phyloP scores from a whole-genome alignment of 768 basidiomycete species.

The Agrocybe pediades region DNA sequence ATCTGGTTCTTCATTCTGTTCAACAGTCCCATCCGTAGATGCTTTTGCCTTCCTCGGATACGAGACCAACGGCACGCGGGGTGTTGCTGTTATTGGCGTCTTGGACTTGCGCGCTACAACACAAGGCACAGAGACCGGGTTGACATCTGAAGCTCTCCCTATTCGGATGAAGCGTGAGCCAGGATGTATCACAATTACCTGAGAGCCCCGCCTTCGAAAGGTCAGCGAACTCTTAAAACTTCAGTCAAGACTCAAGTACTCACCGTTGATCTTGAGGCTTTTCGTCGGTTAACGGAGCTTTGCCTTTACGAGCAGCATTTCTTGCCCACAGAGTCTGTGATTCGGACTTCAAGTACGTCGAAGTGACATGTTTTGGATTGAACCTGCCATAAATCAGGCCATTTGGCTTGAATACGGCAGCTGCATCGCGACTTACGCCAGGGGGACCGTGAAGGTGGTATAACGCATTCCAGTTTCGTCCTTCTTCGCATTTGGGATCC shows the following conservation, averaged over 20 bases:
- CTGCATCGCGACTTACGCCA: slow-evolving; percentile 49
- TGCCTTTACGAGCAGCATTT: slow-evolving; percentile 59
- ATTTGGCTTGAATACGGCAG: slow-evolving; percentile 6
- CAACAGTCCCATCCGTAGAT: neutral
- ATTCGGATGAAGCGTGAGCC: slow-evolving; percentile 75
- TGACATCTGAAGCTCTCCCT: slow-evolving; percentile 77
- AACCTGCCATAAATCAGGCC: slow-evolving; percentile 56
- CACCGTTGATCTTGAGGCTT: slow-evolving; percentile 50
- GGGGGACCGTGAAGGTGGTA: slow-evolving; percentile 79
- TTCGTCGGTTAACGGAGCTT: slow-evolving; percentile 42
- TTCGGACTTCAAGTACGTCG: slow-evolving; percentile 79
- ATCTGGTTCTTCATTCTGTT: slow-evolving; percentile 4
- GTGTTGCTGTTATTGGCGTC: slow-evolving; percentile 40
- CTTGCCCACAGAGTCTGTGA: slow-evolving; percentile 73
- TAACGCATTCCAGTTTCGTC: slow-evolving; percentile 84
- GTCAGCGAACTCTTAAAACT: slow-evolving; percentile 17
- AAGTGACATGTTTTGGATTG: slow-evolving; percentile 80
- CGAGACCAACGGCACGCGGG: slow-evolving; percentile 51
- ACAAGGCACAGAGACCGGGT: slow-evolving; percentile 65
- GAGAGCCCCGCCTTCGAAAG: slow-evolving; percentile 65
- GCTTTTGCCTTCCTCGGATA: slow-evolving; percentile 48
- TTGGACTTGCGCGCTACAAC: slow-evolving; percentile 72
- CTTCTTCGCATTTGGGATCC: slow-evolving; percentile 76
- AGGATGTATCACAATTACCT: slow-evolving; percentile 78
- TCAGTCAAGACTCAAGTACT: slow-evolving; percentile 16